Evolutionary conservation across 345 rosid species (phyloP).

Genomic region (Ceriops zippeliana): DNA sequence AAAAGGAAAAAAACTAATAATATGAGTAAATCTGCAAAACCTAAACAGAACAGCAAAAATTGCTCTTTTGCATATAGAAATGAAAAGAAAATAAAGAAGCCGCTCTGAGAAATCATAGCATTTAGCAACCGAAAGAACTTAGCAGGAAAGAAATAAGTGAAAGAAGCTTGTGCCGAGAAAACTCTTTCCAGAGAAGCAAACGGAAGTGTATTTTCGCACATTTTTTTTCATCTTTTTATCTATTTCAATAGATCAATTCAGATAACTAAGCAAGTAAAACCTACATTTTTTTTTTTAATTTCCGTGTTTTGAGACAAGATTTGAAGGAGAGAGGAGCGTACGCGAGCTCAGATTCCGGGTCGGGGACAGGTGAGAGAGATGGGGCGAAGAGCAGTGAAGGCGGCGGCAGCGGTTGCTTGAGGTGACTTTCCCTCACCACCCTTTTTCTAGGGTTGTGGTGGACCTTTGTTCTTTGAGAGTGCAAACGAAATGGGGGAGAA

Average conservation of each 20-base stretch:
- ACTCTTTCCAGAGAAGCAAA: background rate
- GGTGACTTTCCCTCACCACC: too few species aligned
- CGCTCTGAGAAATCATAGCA: background rate
- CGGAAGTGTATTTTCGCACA: too few species aligned
- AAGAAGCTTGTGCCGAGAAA: background rate
- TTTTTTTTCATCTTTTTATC: too few species aligned
- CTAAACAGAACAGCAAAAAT: background rate
- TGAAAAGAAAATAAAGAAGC: background rate
- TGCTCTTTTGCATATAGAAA: background rate
- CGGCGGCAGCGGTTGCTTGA: too few species aligned
- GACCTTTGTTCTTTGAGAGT: too few species aligned
- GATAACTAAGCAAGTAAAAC: too few species aligned
- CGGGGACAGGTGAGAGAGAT: background rate
- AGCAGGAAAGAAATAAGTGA: background rate
- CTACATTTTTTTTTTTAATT: too few species aligned
- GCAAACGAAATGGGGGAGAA: too few species aligned
- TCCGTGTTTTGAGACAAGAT: too few species aligned
- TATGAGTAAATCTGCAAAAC: background rate
- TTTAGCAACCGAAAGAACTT: background rate
- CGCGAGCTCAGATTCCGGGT: conserved; percentile 14
- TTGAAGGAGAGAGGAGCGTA: background rate
- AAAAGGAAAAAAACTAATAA: background rate
- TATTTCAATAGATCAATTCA: too few species aligned
- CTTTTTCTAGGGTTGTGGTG: too few species aligned
- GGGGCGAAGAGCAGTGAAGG: too few species aligned